Evolutionary conservation across 139 green algal species (phyloP).

Genomic region (Volvox reticuliferus): DNA sequence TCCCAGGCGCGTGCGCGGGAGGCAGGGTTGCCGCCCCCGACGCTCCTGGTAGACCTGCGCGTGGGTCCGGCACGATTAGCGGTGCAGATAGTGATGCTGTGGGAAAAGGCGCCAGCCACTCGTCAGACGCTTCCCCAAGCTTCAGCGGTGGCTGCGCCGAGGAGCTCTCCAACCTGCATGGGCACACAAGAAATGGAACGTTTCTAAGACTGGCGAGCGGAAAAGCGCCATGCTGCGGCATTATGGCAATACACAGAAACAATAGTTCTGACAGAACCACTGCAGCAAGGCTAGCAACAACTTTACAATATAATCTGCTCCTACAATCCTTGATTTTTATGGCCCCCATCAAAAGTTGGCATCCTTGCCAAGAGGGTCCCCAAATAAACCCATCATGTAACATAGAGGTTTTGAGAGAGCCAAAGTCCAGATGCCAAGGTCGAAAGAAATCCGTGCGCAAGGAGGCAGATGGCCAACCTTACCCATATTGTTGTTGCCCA

Average conservation of each 20-base stretch:
- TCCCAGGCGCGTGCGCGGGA: not conserved
- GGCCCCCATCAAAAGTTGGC: too few species aligned
- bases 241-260: too few species aligned
- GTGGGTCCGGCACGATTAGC: constrained; percentile 14
- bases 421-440: not conserved
- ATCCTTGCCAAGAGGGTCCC: too few species aligned
- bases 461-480: not conserved
- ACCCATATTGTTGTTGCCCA: constrained; percentile 10
- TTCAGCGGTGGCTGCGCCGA: not conserved
- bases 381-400: too few species aligned
- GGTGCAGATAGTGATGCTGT: not conserved
- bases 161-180: constrained; percentile 31
- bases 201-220: too few species aligned
- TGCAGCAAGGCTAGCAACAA: not conserved
- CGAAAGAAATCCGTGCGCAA: not conserved
- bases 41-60: not conserved
- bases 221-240: too few species aligned
- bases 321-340: too few species aligned
- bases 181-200: too few species aligned
- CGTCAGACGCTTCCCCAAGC: constrained; percentile 37
- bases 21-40: not conserved
- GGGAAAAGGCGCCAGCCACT: constrained; percentile 35
- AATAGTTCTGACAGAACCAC: too few species aligned
- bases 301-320: not conserved
- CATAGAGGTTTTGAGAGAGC: too few species aligned